Base-by-base conservation (phyloP, 2,329 filamentous ascomycete species). In the Thyridium curvatum region DNA sequence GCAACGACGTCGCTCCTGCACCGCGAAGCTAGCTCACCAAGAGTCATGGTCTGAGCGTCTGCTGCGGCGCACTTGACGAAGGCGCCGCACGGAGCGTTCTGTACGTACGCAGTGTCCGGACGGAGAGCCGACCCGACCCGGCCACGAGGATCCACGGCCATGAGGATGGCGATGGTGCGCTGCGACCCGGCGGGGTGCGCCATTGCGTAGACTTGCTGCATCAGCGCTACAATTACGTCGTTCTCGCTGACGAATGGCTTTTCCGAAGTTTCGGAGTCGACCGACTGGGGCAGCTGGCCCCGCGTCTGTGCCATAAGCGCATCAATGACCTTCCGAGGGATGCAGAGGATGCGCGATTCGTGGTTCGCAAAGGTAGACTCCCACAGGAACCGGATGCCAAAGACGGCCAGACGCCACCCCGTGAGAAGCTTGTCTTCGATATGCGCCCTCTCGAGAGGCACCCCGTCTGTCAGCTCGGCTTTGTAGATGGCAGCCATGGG, bases 141-240 rank as follows among this genome's bases (percentile, higher is more conserved):
- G n/a, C 42, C 42, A 26, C 60, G 64, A 12, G 63, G 41, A 29
- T 64, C 61, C 38, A 68, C 59, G 2, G 60, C 56, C 47, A 66
- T 65, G 35, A 62, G 47, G 13, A 65, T 49, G 9, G 53, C 55
- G 32, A 70, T 44, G 2, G 55, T 51, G 17, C 52, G 52, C 13
- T 47, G 40, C n/a, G 56, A 49, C 45, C 35, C 32, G 41, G 41
- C 42, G 17, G 36, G 49, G 6, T 6, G 21, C 6, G 21, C 21
- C 13, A 52, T 50, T 31, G 43, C 50, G 18, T 26, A 26, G 6
- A 26, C 10, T 6, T 26, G 21, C 58, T 49, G 38, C 56, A 49
- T 64, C 68, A 74, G 0, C 21, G 64, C 65, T 1, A 54, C 50
- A 2, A 74, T 46, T 2, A 72, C 52, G 38, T 74, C 68, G 16